A percentile compares a stretch with the other conserved stretches of the same genome.
Evolutionary conservation across 2,329 filamentous ascomycete genomes (phyloP).

Genomic region (Phoma herbarum): DNA sequence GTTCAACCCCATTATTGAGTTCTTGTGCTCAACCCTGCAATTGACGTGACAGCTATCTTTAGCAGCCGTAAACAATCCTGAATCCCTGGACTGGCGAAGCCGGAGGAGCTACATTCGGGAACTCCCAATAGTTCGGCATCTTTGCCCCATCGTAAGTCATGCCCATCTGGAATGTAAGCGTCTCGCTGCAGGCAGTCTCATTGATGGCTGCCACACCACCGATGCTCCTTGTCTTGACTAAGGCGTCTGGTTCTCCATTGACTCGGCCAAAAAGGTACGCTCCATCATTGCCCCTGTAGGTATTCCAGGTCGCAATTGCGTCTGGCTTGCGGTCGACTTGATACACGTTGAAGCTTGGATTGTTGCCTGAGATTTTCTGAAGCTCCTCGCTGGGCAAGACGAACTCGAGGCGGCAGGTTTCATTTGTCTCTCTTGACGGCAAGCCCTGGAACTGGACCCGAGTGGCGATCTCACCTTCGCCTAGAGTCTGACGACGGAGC

Average conservation of each 20-base stretch:
- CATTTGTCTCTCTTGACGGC: conserved; percentile 19
- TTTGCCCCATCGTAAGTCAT: conserved; percentile 33
- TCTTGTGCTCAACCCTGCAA: neutral
- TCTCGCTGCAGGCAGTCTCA: conserved; percentile 35
- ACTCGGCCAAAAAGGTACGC: conserved; percentile 31
- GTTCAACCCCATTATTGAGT: no score
- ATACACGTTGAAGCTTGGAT: conserved; percentile 39
- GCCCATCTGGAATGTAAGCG: conserved; percentile 43
- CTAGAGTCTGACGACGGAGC: conserved; percentile 34
- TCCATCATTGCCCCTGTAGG: conserved; percentile 27
- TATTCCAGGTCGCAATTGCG: conserved; percentile 32
- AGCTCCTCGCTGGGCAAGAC: conserved; percentile 27
- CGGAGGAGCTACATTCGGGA: conserved; percentile 34
- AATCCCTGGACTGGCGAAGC: conserved; percentile 40
- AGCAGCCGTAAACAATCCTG: conserved; percentile 39
- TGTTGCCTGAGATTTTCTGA: conserved; percentile 28
- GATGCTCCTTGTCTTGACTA: conserved; percentile 25
- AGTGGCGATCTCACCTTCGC: conserved; percentile 35
- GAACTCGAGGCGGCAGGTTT: conserved; percentile 41
- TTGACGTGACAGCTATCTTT: conserved; percentile 1
- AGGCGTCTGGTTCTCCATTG: conserved; percentile 32
- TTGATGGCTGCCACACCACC: conserved; percentile 32
- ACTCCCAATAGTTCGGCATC: conserved; percentile 43
- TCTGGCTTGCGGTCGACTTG: conserved; percentile 30
- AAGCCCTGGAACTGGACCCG: conserved; percentile 36